Evolutionary conservation across 2,329 filamentous ascomycete species (phyloP), one percentile per base, ranked within the genome.

Genomic region (Colletotrichum tabaci): DNA sequence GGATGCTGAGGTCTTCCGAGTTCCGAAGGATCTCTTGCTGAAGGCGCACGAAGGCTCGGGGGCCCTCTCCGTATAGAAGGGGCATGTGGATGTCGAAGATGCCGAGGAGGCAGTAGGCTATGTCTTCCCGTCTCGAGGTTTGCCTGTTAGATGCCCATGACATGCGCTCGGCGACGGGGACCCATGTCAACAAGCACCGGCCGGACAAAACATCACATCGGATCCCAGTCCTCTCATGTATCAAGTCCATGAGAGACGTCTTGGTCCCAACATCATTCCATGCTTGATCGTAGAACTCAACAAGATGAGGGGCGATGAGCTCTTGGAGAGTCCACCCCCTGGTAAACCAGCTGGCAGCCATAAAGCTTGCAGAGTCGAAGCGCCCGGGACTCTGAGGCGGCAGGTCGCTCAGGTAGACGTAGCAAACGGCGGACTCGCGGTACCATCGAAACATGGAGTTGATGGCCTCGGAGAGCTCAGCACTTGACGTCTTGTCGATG

Each of bases 31-130:
- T 73, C 21, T 74, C 71, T 16, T 74, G 57, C 16, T 73, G 73
- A 0, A 74, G 61, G 16, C 71, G 58, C 13, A 60, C 42, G 21
- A 73, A 74, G 1, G 71, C 67, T 4, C 49, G 44, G 6, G 63
- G 3, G 12, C 79, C 80, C 57, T 81, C 79, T 4, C 79, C 79
- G 16, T 80, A 81, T 0, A 81, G 73, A 8, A 81, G 66, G 5
- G 79, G 77, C 77, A 81, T 81, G 50, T 79, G 77, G 50, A 81
- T 79, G 61, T 78, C 74, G 57, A 81, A 80, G 10, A 81, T 73
- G 6, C 79, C 80, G 5, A 81, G 64, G 4, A 81, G 74, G 56
- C 77, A 81, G 55, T 81, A 81, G 3, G 79, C 77, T 16, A 76
- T 67, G 58, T 81, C 80, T 57, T 81, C 79, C 8, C 73, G 66